Conservation (phyloP, 2,329 filamentous ascomycete species). For the Trichoderma cornu-damae region DNA sequence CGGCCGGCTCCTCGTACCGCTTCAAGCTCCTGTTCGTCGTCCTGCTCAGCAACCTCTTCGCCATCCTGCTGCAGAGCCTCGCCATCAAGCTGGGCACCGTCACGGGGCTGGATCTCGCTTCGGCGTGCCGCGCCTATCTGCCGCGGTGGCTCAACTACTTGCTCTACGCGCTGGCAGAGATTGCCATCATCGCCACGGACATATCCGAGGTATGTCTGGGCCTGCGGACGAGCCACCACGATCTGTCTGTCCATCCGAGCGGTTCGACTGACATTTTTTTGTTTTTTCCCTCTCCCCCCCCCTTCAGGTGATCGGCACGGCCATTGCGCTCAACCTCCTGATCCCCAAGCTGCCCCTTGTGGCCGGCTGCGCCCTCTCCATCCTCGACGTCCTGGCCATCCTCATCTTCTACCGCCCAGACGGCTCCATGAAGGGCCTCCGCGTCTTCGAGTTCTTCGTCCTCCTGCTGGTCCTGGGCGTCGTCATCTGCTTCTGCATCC, state of each 20-base stretch:
- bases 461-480: constrained; percentile 60
- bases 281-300: too few species aligned
- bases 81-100: constrained; percentile 66
- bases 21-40: constrained; percentile 65
- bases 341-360: constrained; percentile 60
- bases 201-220: constrained; percentile 52
- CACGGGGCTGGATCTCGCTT: constrained; percentile 61
- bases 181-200: constrained; percentile 66
- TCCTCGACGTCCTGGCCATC: constrained; percentile 62
- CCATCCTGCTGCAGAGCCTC: constrained; percentile 64
- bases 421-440: constrained; percentile 53
- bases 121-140: constrained; percentile 60
- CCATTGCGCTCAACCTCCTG: constrained; percentile 63
- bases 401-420: constrained; percentile 61
- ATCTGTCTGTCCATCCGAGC: too few species aligned
- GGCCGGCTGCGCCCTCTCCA: constrained; percentile 63
- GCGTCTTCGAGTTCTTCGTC: constrained; percentile 62
- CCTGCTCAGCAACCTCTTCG: constrained; percentile 63
- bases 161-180: constrained; percentile 59
- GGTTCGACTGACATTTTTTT: neutral
- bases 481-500: constrained; percentile 65
- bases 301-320: constrained; percentile 58
- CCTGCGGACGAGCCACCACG: too few species aligned
- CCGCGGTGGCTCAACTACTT: constrained; percentile 60
- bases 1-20: constrained; percentile 60